phyloP scores from a whole-genome alignment of 1,139 yeast species.

The Nakaseomyces nivariensis region DNA sequence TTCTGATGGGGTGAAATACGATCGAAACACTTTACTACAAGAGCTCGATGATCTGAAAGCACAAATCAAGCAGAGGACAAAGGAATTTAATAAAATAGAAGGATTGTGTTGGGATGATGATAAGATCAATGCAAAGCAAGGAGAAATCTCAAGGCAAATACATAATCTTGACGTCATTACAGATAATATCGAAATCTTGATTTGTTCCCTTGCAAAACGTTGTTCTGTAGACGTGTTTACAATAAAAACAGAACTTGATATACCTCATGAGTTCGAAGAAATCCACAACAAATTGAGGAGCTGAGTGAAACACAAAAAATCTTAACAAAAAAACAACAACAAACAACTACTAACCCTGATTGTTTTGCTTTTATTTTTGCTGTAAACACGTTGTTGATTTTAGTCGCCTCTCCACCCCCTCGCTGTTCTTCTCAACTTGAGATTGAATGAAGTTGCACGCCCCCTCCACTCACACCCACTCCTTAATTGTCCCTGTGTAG shows the following conservation, averaged over 20 bases:
- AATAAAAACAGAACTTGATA: constrained; percentile 15
- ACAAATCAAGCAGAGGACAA: background rate
- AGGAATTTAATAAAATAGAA: constrained; percentile 1
- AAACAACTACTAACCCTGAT: too few species aligned
- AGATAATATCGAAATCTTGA: constrained; percentile 23
- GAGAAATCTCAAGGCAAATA: constrained; percentile 4
- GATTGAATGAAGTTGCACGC: too few species aligned
- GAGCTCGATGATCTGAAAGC: constrained; percentile 6
- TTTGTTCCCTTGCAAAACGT: constrained; percentile 16
- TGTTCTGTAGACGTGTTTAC: constrained; percentile 12
- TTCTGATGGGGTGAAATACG: background rate
- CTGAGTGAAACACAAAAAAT: background rate
- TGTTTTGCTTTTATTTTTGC: too few species aligned
- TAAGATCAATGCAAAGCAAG: constrained; percentile 8
- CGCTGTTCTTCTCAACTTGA: too few species aligned
- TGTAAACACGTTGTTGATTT: too few species aligned
- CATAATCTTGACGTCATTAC: constrained; percentile 13
- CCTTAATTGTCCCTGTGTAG: too few species aligned
- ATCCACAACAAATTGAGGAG: background rate
- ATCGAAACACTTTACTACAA: background rate
- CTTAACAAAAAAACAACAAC: background rate
- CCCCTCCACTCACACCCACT: too few species aligned
- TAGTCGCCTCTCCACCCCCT: too few species aligned
- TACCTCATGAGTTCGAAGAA: constrained; percentile 20
- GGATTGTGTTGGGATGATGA: constrained; percentile 14